Percentiles rank a stretch among this genome's conserved stretches.
Conservation (phyloP, 768 basidiomycete genomes). For the Naganishia randhawae region DNA sequence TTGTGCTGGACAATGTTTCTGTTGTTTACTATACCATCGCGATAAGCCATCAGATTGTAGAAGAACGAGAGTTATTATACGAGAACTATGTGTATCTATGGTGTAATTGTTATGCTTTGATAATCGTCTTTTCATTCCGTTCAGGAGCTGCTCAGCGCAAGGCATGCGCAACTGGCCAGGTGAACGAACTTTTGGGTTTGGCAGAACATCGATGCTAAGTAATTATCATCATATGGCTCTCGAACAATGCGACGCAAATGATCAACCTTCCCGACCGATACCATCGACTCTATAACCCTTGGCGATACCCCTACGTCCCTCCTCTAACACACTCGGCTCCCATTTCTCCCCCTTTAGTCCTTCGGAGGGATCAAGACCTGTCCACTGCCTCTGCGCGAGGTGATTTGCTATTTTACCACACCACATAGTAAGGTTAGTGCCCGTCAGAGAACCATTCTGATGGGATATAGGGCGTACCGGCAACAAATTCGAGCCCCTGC, state of each 20-base stretch:
- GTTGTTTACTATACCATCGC: neutral
- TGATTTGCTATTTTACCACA: constrained; percentile 58
- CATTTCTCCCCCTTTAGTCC: constrained; percentile 61
- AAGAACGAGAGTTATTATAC: neutral
- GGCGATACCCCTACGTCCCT: constrained; percentile 85
- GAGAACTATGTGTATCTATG: neutral
- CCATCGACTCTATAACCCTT: constrained; percentile 51
- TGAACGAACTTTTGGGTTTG: no score
- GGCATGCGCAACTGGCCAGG: no score
- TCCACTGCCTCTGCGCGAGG: constrained; percentile 69
- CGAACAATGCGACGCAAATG: no score
- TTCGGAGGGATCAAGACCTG: constrained; percentile 68
- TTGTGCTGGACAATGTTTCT: neutral
- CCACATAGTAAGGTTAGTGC: constrained; percentile 14
- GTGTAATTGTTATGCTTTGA: neutral
- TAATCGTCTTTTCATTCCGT: neutral
- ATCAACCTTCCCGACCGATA: no score
- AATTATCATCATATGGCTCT: no score
- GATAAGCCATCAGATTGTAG: neutral
- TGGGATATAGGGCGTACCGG: constrained; percentile 55
- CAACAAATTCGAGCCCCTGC: constrained; percentile 63
- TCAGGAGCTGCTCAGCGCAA: neutral
- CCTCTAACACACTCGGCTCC: constrained; percentile 73
- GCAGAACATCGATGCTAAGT: no score
- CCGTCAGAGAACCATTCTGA: neutral